These are phyloP conservation scores for Pezicula rhizophila DNA, from an alignment of 2,329 filamentous ascomycete genomes.

Conservation along the genomic window DNA sequence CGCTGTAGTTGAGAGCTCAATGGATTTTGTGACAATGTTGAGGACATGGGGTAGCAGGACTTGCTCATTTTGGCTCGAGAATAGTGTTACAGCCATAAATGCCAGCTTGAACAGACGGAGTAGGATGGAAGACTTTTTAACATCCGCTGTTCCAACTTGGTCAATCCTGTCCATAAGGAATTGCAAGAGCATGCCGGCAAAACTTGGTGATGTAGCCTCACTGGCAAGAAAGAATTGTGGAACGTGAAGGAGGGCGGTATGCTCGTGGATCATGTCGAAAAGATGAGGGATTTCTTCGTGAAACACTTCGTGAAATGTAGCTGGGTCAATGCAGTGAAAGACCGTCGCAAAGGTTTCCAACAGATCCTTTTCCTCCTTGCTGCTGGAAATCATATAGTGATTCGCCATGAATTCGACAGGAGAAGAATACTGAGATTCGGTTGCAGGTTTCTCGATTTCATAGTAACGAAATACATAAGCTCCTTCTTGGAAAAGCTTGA, in stretches of 20 bases:
- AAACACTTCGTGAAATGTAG: constrained; percentile 97
- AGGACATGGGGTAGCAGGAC: constrained; percentile 93
- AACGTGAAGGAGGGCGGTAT: constrained; percentile 87
- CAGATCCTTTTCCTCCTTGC: constrained; percentile 94
- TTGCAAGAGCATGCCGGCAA: constrained; percentile 95
- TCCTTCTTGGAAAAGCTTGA: constrained; percentile 95
- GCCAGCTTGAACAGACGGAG: constrained; percentile 94
- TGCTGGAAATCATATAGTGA: constrained; percentile 89
- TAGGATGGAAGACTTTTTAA: constrained; percentile 87
- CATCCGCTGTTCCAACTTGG: constrained; percentile 86
- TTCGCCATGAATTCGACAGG: constrained; percentile 90
- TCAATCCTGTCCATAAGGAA: constrained; percentile 97
- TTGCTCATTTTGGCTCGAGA: constrained; percentile 90
- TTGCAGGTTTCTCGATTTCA: constrained; percentile 72
- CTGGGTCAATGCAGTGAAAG: constrained; percentile 96
- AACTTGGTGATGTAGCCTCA: constrained; percentile 93
- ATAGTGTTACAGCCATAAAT: constrained; percentile 98
- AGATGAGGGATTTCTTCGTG: constrained; percentile 94
- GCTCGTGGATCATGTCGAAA: constrained; percentile 97
- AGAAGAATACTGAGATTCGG: constrained; percentile 69
- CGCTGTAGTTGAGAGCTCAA: constrained; percentile 89
- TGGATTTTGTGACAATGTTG: constrained; percentile 94
- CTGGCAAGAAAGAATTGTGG: constrained; percentile 98
- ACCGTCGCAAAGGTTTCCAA: constrained; percentile 97
- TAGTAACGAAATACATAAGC: constrained; percentile 97